These are phyloP conservation scores for Dorcoceras hygrometricum DNA, from an alignment of 257 asterid genomes.

Conservation along the genomic window DNA sequence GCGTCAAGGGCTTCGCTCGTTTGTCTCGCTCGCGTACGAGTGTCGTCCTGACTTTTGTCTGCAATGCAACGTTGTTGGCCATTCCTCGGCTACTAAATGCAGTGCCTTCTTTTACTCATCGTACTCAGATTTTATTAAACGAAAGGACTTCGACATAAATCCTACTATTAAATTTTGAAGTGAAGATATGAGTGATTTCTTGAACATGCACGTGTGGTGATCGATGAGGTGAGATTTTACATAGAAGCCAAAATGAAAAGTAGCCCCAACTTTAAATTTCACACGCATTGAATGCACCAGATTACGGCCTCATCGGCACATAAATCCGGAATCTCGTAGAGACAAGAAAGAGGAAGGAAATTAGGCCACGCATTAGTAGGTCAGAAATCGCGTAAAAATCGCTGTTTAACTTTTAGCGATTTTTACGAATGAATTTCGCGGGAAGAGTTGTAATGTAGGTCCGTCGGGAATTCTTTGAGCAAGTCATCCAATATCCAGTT, in stretches of 20 bases:
- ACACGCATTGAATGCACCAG: slow-evolving; percentile 25
- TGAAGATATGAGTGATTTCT: not conserved
- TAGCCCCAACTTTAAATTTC: not conserved
- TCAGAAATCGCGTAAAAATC: not conserved
- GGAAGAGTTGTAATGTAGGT: not conserved
- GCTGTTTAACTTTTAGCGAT: not conserved
- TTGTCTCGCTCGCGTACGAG: no score
- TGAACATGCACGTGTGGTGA: slow-evolving; percentile 14
- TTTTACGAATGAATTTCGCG: slow-evolving; percentile 10
- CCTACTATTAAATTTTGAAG: no score
- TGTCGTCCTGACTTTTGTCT: no score
- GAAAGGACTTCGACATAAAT: not conserved
- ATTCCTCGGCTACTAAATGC: slow-evolving; percentile 41
- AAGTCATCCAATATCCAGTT: no score
- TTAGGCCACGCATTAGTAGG: not conserved
- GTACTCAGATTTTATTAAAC: not conserved
- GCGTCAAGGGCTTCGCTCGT: no score
- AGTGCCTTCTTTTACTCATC: slow-evolving; percentile 32
- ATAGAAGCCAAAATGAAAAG: slow-evolving; percentile 24
- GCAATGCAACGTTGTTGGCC: no score
- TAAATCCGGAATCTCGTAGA: not conserved
- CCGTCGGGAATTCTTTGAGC: slow-evolving; percentile 3
- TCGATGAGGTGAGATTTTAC: slow-evolving; percentile 18
- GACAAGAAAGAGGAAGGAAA: no score
- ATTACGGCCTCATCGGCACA: slow-evolving; percentile 36